Evolutionary conservation across 805 yeast genomes (phyloP).

Genomic region (Kodamaea nitidulidarum): DNA sequence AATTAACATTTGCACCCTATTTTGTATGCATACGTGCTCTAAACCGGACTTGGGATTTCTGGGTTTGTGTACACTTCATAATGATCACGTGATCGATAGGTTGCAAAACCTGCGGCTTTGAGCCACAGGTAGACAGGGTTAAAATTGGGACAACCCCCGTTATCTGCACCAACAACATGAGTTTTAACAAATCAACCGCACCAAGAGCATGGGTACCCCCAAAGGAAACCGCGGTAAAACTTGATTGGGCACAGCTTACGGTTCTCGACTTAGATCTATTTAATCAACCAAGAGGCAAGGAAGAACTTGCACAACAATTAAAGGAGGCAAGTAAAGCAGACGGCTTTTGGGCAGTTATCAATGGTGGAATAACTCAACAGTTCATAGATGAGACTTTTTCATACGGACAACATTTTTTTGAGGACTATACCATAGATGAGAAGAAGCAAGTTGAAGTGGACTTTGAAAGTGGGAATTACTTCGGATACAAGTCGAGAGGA

Average conservation of each 20-base stretch:
- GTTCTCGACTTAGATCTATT: conserved; percentile 24
- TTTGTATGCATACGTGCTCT: too few species aligned
- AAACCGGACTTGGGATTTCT: too few species aligned
- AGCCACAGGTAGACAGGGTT: too few species aligned
- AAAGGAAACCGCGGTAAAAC: conserved; percentile 20
- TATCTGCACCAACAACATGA: too few species aligned
- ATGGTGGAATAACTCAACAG: conserved; percentile 22
- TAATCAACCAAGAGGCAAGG: conserved; percentile 24
- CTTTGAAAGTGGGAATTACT: conserved; percentile 27
- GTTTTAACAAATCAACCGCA: background rate
- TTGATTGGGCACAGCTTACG: conserved; percentile 31
- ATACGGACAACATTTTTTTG: conserved; percentile 26
- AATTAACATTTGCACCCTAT: too few species aligned
- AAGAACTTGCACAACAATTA: conserved; percentile 24
- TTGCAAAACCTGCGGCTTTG: background rate
- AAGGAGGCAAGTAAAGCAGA: conserved; percentile 25
- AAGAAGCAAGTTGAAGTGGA: conserved; percentile 22
- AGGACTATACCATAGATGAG: conserved; percentile 23
- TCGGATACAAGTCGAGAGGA: conserved; percentile 30
- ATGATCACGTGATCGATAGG: background rate
- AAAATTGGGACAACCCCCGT: too few species aligned
- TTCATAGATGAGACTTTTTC: conserved; percentile 24
- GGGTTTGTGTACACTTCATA: background rate
- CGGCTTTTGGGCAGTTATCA: conserved; percentile 30
- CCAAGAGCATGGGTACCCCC: conserved; percentile 23